phyloP scores from a whole-genome alignment of 1,139 yeast species.

The Yamadazyma oceani region DNA sequence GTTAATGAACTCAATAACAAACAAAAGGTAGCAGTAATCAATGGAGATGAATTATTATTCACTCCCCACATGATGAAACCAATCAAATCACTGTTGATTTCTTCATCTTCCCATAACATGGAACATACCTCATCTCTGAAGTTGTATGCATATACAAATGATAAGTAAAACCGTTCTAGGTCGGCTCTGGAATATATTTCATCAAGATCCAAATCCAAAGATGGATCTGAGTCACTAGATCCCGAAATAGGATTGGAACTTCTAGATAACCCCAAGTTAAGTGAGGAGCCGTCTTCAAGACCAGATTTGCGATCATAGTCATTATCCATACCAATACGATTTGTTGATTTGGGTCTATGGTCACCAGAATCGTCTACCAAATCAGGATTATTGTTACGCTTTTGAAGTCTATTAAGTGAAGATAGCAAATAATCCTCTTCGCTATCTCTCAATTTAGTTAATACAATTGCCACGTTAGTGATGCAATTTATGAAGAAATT shows the following conservation, averaged over 20 bases:
- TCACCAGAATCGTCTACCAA: not conserved
- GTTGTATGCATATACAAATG: conserved; percentile 69
- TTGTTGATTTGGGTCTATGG: no score
- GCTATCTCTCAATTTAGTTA: conserved; percentile 76
- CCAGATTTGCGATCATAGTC: not conserved
- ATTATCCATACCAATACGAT: not conserved
- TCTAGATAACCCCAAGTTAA: not conserved
- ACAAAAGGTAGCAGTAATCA: conserved; percentile 82
- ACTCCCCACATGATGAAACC: conserved; percentile 92
- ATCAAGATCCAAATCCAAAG: conserved; percentile 40
- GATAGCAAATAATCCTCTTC: conserved; percentile 83
- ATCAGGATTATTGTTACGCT: conserved; percentile 14
- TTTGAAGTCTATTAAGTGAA: conserved; percentile 33
- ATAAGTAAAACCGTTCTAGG: conserved; percentile 80
- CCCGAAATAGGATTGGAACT: not conserved
- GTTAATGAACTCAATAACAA: conserved; percentile 76
- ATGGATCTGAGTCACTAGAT: not conserved
- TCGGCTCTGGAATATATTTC: conserved; percentile 74
- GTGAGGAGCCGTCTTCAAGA: not conserved
- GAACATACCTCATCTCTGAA: conserved; percentile 59
- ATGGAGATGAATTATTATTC: conserved; percentile 71
- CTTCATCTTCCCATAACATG: conserved; percentile 73
- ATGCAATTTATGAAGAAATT: conserved; percentile 61
- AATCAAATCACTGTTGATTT: conserved; percentile 37
- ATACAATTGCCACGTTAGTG: conserved; percentile 71